Base-by-base conservation (phyloP, 2,329 filamentous ascomycete genomes). In the Phialophora macrospora region DNA sequence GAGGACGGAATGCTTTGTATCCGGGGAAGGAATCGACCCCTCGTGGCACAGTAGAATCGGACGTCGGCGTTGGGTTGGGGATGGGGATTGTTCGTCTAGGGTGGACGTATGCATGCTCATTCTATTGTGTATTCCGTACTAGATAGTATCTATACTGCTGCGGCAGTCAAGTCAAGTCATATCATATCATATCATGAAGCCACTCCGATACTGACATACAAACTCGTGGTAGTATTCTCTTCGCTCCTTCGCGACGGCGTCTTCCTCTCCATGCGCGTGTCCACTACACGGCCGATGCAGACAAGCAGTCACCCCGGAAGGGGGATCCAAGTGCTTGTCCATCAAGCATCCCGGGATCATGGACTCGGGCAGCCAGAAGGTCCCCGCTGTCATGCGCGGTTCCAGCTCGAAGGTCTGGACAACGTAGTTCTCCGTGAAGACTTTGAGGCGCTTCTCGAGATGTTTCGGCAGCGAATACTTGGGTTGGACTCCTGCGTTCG, bases 181-280 rank as follows among this genome's bases (percentile, higher is more conserved):
- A 24, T 28, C 14, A 34, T 3, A 26, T 62, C 59, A 62, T 17
- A 48, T 26, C 65, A 65, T 58, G 30, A 68, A 65, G 4, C 66
- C 66, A 22, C 66, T 68, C 17, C 63, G 32, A 49, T 68, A 66
- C 9, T 61, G 66, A 46, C 66, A 68, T 24, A 68, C 66, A 57
- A 65, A 54, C 41, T 68, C 66, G 30, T 66, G 56, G 41, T 65
- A 68, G 28, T 55, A 68, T 22, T 61, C 44, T 17, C 56, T 52
- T 32, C 59, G 49, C 24, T 56, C 54, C 38, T 52, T 58, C 44
- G 49, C 6, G 1, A 58, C 46, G 11, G 22, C 12, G 22, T 64
- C 62, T 22, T 64, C 46, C 2, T 46, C 20, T 1, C 7, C 8
- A 26, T 30, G 4, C n/a, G 24, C 3, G 30, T 55, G 52, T 32